phyloP scores from a whole-genome alignment of 1,284 basidiomycete genomes.

The Meira nashicola region DNA sequence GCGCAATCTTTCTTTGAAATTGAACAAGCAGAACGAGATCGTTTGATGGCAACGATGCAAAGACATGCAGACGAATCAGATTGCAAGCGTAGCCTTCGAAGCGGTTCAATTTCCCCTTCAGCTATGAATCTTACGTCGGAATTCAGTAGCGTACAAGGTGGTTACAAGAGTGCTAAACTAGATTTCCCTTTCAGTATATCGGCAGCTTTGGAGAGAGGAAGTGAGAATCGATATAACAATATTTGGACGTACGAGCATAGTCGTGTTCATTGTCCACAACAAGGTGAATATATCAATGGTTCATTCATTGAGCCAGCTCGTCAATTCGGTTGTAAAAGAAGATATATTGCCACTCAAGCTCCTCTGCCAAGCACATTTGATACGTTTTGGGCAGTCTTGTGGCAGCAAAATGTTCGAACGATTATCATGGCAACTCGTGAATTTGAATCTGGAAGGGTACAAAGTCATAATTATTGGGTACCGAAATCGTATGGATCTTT shows the following conservation, averaged over 20 bases:
- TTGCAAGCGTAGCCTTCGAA: constrained; percentile 7
- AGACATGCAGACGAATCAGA: constrained; percentile 64
- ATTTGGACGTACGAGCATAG: constrained; percentile 94
- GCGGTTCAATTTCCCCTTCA: not conserved
- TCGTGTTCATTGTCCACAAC: constrained; percentile 35
- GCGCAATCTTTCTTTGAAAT: constrained; percentile 87
- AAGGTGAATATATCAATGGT: constrained; percentile 46
- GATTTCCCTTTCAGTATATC: constrained; percentile 84
- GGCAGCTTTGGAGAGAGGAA: constrained; percentile 88
- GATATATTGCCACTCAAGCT: constrained; percentile 95
- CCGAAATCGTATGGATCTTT: constrained; percentile 59
- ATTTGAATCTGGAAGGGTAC: constrained; percentile 78
- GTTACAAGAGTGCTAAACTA: not conserved
- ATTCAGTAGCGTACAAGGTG: not conserved
- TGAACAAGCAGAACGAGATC: constrained; percentile 80
- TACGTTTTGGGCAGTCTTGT: constrained; percentile 81
- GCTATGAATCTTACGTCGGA: constrained; percentile 7
- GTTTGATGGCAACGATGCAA: constrained; percentile 85
- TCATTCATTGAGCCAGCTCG: constrained; percentile 40
- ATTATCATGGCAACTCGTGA: constrained; percentile 79
- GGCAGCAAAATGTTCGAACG: constrained; percentile 59
- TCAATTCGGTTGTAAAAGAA: constrained; percentile 38
- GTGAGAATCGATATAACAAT: constrained; percentile 79
- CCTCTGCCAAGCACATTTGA: constrained; percentile 81
- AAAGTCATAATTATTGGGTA: constrained; percentile 89